phyloP scores from a whole-genome alignment of 306 rosid species.

The Prunus davidiana region DNA sequence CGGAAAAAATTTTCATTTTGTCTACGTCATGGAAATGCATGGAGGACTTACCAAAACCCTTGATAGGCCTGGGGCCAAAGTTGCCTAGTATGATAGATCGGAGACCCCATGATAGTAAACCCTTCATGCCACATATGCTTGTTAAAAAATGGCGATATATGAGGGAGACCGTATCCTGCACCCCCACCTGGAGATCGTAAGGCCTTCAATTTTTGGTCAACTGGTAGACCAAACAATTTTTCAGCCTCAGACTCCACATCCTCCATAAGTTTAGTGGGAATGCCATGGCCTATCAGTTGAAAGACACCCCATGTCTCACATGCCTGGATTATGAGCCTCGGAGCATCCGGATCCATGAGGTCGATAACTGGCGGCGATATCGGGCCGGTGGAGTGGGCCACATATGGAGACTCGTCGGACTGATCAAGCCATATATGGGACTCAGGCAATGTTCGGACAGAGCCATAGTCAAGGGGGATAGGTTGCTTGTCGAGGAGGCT shows the following conservation, averaged over 20 bases:
- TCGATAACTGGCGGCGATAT: constrained; percentile 46
- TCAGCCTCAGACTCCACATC: constrained; percentile 40
- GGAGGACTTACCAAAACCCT: constrained; percentile 64
- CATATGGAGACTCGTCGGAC: constrained; percentile 5
- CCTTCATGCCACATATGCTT: constrained; percentile 92
- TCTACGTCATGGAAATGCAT: constrained; percentile 43
- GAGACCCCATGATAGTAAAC: constrained; percentile 67
- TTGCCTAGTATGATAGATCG: constrained; percentile 44
- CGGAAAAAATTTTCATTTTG: background rate
- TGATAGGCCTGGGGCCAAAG: constrained; percentile 60
- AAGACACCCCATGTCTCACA: constrained; percentile 73
- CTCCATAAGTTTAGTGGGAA: constrained; percentile 34
- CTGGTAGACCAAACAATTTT: constrained; percentile 52
- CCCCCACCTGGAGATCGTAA: constrained; percentile 37
- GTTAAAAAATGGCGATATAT: constrained; percentile 56
- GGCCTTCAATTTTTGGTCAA: constrained; percentile 46
- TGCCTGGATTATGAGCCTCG: constrained; percentile 43
- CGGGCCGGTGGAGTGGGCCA: background rate
- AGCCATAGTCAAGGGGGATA: constrained; percentile 56
- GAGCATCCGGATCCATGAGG: constrained; percentile 53
- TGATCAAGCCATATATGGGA: constrained; percentile 61
- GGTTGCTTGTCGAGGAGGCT: constrained; percentile 42
- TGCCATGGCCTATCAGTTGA: constrained; percentile 58
- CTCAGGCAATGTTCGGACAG: constrained; percentile 49
- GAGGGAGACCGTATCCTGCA: constrained; percentile 68